These are phyloP conservation scores for Argentina anserina DNA, from an alignment of 306 rosid species.

Conservation along the genomic window DNA sequence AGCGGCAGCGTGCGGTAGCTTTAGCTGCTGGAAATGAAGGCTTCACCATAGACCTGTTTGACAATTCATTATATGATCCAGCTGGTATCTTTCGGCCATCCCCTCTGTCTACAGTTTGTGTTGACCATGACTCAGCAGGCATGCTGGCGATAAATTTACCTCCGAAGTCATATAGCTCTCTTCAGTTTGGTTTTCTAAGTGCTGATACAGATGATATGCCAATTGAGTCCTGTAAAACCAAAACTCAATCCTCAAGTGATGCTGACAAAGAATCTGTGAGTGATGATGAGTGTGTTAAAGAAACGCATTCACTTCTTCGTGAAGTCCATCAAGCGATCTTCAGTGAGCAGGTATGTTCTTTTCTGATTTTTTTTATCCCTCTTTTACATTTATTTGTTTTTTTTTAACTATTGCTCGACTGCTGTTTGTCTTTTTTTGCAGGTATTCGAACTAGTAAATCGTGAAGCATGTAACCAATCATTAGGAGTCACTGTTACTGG, in stretches of 20 bases:
- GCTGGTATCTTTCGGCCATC: conserved; percentile 53
- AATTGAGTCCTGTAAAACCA: conserved; percentile 36
- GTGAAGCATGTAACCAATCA: conserved; percentile 76
- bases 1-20: conserved; percentile 76
- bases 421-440: conserved; percentile 30
- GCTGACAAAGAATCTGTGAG: conserved; percentile 48
- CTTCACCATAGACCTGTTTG: conserved; percentile 91
- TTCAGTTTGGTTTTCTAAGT: conserved; percentile 66
- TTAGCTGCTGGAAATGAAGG: conserved; percentile 86
- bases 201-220: conserved; percentile 31
- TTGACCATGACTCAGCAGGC: conserved; percentile 86
- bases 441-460: conserved; percentile 90
- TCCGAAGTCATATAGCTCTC: conserved; percentile 61
- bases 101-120: conserved; percentile 59
- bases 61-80: conserved; percentile 62
- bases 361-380: background rate
- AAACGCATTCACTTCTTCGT: conserved; percentile 72
- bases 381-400: conserved; percentile 15
- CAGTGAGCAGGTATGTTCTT: conserved; percentile 51
- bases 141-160: conserved; percentile 76
- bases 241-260: conserved; percentile 36
- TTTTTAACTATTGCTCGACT: conserved; percentile 18
- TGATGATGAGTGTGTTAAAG: conserved; percentile 66
- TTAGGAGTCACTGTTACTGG: conserved; percentile 82
- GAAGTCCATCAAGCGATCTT: conserved; percentile 81